Conservation (phyloP, 2,329 filamentous ascomycete species). For the Metarhizium humberi region DNA sequence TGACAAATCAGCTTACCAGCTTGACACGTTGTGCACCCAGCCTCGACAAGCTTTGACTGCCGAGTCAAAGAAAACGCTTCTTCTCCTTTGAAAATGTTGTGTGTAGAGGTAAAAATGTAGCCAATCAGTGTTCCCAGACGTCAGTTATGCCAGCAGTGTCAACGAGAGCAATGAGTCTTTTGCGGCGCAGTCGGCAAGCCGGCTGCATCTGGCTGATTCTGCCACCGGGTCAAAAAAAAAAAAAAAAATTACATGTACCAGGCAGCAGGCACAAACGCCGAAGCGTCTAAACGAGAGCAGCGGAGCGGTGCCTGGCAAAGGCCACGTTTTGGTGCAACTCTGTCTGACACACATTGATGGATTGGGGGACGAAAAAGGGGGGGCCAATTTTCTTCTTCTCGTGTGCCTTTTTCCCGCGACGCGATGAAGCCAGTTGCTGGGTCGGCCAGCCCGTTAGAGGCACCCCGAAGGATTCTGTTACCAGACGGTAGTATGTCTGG, state of each 20-base stretch:
- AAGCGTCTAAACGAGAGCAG: background rate
- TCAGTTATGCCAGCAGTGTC: background rate
- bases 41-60: background rate
- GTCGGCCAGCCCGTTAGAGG: background rate
- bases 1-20: background rate
- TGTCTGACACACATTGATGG: background rate
- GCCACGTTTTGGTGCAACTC: background rate
- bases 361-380: no score
- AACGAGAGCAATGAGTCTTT: background rate
- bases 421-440: background rate
- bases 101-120: background rate
- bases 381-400: no score
- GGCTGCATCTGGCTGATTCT: background rate
- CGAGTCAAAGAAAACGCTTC: background rate
- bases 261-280: no score
- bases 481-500: background rate
- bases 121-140: background rate
- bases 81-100: background rate
- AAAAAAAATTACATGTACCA: no score
- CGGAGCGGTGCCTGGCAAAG: background rate
- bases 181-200: background rate
- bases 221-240: no score
- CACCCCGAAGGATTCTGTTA: background rate
- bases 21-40: background rate
- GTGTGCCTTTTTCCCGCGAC: background rate